Evolutionary conservation across 768 basidiomycete genomes (phyloP).

Genomic region (Podaxis mareebaensis): DNA sequence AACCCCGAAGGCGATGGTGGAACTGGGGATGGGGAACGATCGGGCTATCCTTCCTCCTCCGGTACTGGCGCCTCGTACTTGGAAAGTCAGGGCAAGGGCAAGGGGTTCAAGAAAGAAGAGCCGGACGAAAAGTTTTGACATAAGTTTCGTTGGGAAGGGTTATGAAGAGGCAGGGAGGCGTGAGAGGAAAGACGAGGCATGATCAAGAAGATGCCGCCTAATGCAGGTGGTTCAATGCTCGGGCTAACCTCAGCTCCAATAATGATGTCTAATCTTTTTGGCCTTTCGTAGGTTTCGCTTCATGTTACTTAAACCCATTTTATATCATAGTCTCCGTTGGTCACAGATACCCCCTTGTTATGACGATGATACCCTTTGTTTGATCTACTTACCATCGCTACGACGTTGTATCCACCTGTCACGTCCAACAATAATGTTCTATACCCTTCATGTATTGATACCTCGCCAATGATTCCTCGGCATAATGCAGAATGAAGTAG

Average conservation of each 20-base stretch:
- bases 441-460: neutral
- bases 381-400: neutral
- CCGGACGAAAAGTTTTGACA: neutral
- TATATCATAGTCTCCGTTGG: neutral
- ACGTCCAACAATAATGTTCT: too few species aligned
- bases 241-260: neutral
- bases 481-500: too few species aligned
- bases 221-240: neutral
- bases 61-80: neutral
- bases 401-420: too few species aligned
- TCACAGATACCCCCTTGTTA: neutral
- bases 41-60: neutral
- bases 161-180: neutral
- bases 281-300: too few species aligned
- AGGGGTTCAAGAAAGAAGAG: neutral
- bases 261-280: neutral
- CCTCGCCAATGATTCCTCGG: too few species aligned
- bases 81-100: too few species aligned
- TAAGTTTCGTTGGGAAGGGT: too few species aligned
- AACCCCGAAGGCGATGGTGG: neutral
- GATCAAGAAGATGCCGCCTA: neutral
- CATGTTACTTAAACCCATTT: neutral
- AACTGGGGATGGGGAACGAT: neutral
- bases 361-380: neutral
- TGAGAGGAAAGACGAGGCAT: neutral